Evolutionary conservation across 495 filamentous ascomycete genomes (phyloP).

Genomic region (Trichoderma erinaceum): DNA sequence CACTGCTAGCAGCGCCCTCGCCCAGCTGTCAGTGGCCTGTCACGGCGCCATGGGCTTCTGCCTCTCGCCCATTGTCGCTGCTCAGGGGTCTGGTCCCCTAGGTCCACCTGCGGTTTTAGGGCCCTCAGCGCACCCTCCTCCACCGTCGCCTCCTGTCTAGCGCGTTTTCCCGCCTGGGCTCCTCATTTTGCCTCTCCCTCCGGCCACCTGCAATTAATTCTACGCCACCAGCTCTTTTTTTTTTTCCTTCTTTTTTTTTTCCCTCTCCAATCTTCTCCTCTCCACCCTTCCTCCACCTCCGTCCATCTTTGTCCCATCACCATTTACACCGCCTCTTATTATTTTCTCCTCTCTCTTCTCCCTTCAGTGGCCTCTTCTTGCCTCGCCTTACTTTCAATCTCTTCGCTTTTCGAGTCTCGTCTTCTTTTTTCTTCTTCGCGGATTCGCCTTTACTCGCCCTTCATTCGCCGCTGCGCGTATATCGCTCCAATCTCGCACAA

Average conservation of each 20-base stretch:
- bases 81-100: conserved; percentile 1
- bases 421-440: not conserved
- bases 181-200: conserved; percentile 36
- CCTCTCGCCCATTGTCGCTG: not conserved
- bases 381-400: conserved; percentile 11
- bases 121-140: not conserved
- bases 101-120: not conserved
- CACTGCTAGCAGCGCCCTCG: not conserved
- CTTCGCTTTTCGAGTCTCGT: conserved; percentile 11
- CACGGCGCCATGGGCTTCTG: not conserved
- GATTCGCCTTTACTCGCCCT: conserved; percentile 24
- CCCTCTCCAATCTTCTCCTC: not conserved
- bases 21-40: conserved; percentile 5
- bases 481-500: conserved; percentile 20
- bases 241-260: conserved; percentile 5
- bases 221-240: conserved; percentile 12
- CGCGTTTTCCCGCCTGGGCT: conserved; percentile 22
- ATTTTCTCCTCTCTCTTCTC: conserved; percentile 17
- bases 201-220: conserved; percentile 22
- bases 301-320: conserved; percentile 12
- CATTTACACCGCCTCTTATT: conserved; percentile 9
- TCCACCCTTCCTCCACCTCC: conserved; percentile 13
- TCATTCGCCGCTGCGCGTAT: conserved; percentile 13
- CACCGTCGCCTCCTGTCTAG: not conserved
- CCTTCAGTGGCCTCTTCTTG: conserved; percentile 15